These are phyloP conservation scores for Phymatotrichopsis omnivora DNA, from an alignment of 2,329 filamentous ascomycete species.

Conservation along the genomic window DNA sequence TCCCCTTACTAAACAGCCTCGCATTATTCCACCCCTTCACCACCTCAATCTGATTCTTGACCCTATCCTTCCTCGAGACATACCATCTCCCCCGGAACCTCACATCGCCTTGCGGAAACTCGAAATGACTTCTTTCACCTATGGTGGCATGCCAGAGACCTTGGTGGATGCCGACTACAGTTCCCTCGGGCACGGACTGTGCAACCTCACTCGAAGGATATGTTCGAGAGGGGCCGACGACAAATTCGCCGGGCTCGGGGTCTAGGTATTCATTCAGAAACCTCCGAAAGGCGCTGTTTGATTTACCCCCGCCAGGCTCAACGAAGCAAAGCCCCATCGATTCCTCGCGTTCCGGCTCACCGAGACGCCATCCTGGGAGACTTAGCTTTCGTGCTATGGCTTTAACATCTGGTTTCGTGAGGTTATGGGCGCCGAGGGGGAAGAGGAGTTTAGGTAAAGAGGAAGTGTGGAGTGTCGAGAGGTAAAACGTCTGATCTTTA, in stretches of 20 bases:
- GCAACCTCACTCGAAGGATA: neutral
- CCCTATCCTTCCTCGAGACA: slow-evolving; percentile 22
- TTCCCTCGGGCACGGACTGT: slow-evolving; percentile 11
- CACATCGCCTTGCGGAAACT: slow-evolving; percentile 24
- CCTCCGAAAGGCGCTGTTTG: slow-evolving; percentile 21
- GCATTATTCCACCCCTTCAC: slow-evolving; percentile 25
- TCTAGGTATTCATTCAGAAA: slow-evolving; percentile 26
- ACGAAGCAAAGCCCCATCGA: slow-evolving; percentile 28
- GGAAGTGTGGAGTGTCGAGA: slow-evolving; percentile 20
- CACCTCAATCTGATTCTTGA: slow-evolving; percentile 25
- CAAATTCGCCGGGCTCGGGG: slow-evolving; percentile 21
- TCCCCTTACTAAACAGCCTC: slow-evolving; percentile 21
- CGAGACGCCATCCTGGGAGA: slow-evolving; percentile 24
- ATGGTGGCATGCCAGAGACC: slow-evolving; percentile 28
- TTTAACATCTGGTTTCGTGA: slow-evolving; percentile 24
- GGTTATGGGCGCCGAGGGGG: slow-evolving; percentile 19
- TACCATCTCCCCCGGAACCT: slow-evolving; percentile 25
- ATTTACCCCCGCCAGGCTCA: slow-evolving; percentile 20
- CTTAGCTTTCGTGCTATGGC: slow-evolving; percentile 15
- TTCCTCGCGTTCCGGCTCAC: slow-evolving; percentile 20
- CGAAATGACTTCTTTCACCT: slow-evolving; percentile 23
- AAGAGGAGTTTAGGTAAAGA: slow-evolving; percentile 20
- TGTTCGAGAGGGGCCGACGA: slow-evolving; percentile 19
- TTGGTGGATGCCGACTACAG: slow-evolving; percentile 19
- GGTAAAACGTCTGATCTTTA: slow-evolving; percentile 28